Percentiles rank a stretch among this genome's conserved stretches.
Conservation (phyloP, 73 alveolate species). For the Paramecium caudatum region DNA sequence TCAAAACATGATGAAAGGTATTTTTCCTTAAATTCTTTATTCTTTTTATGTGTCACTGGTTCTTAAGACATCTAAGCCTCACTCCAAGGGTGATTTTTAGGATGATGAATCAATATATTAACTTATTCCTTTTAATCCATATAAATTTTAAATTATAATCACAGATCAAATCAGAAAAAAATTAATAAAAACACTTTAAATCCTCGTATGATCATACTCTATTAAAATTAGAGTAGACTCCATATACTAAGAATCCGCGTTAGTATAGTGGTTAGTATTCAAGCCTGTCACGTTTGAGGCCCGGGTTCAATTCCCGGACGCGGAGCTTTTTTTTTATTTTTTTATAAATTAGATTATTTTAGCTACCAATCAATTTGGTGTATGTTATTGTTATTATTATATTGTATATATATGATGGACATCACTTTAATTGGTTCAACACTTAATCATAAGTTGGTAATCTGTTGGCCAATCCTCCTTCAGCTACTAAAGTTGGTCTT, state of each 20-base stretch:
- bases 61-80: conserved; percentile 33
- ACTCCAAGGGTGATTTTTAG: conserved; percentile 43
- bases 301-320: conserved; percentile 95
- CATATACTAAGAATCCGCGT: conserved; percentile 77
- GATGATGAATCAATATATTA: background rate
- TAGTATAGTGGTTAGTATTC: conserved; percentile 88
- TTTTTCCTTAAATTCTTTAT: conserved; percentile 41
- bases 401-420: too few relatives aligned
- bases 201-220: too few relatives aligned
- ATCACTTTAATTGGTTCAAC: conserved; percentile 73
- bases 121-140: background rate
- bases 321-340: conserved; percentile 84
- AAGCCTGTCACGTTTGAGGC: conserved; percentile 95
- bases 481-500: conserved; percentile 76
- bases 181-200: too few relatives aligned
- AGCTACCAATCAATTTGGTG: too few relatives aligned
- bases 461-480: conserved; percentile 76
- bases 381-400: too few relatives aligned
- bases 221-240: too few relatives aligned
- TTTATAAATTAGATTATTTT: too few relatives aligned
- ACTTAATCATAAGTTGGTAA: conserved; percentile 72
- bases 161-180: too few relatives aligned
- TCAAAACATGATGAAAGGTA: conserved; percentile 61
- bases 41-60: conserved; percentile 21
- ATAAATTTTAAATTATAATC: too few relatives aligned